Base-by-base conservation (phyloP, 345 rosid genomes). In the Pistacia integerrima region DNA sequence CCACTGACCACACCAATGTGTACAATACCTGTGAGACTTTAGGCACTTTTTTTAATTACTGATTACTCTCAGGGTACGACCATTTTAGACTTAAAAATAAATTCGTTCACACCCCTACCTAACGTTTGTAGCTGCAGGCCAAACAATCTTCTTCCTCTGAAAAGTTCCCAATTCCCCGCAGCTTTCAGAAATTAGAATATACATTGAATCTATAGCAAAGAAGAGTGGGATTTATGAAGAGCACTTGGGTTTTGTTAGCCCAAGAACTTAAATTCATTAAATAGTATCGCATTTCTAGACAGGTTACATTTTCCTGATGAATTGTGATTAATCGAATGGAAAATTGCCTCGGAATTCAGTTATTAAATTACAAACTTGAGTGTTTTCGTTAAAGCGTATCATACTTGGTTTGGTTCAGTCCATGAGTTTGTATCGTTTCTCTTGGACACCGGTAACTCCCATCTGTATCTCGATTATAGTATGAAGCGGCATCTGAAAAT, bases 371-470 rank as follows among this genome's bases (percentile, higher is more conserved):
- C 61, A n/a, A 63, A 52, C 70, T 51, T 18, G 35, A 44, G 59
- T 60, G 10, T 54, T 9, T 11, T 41, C 8, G 64, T 69, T 69
- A 28, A 25, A 18, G 69, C 44, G n/a, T 2, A 12, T 5, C 6
- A 5, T 41, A 41, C 5, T 38, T 6, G 41, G 2, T n/a, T 41
- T 13, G 8, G 2, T 49, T 85, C 84, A 96, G 82, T 97, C 97
- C 99, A 97, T 97, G 86, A 97, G 98, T 78, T 94, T 93, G 85
- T 97, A 94, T 74, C 98, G 84, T 85, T 97, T 97, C 90, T 97
- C 99, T 79, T 97, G 98, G 70, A 97, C 97, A 4, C 99, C 99
- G 0, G 99, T 84, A 63, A 97, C 99, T 75, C 99, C 99, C 99
- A 97, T 97, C 74, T 94, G 98, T 84, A 97, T 97, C 90, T 97